These are phyloP conservation scores for Cicer judaicum DNA, from an alignment of 306 rosid species.

Conservation along the genomic window DNA sequence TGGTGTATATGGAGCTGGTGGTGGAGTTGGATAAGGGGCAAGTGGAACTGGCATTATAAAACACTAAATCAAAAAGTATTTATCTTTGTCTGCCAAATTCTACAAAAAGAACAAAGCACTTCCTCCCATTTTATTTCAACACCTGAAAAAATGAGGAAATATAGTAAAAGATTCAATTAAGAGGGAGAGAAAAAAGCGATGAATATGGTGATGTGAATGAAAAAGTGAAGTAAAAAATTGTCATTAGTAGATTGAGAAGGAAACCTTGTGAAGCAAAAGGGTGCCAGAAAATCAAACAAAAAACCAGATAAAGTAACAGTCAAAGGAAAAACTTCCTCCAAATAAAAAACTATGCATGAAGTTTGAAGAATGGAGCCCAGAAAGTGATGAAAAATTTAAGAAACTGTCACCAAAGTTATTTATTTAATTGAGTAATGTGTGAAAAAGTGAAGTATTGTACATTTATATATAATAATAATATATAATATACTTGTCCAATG, in stretches of 20 bases:
- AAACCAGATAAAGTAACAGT: constrained; percentile 42
- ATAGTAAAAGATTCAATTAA: constrained; percentile 37
- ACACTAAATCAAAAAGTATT: constrained; percentile 28
- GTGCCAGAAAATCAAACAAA: constrained; percentile 36
- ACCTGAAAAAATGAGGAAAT: constrained; percentile 53
- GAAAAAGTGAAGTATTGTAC: constrained; percentile 38
- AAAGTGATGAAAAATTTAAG: constrained; percentile 44
- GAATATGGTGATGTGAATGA: constrained; percentile 37
- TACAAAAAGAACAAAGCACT: constrained; percentile 46
- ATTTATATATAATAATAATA: constrained; percentile 19
- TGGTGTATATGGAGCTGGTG: constrained; percentile 71
- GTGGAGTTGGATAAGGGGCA: constrained; percentile 92
- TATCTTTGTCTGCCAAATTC: constrained; percentile 55
- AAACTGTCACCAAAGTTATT: constrained; percentile 36
- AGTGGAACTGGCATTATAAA: constrained; percentile 99
- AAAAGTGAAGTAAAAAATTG: constrained; percentile 15
- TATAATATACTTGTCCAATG: neutral
- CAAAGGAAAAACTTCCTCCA: constrained; percentile 34
- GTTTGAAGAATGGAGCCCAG: constrained; percentile 39
- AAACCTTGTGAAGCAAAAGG: constrained; percentile 43
- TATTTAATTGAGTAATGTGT: constrained; percentile 49
- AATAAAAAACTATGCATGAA: constrained; percentile 43
- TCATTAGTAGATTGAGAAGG: constrained; percentile 35
- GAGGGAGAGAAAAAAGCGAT: constrained; percentile 2
- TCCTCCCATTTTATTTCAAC: constrained; percentile 53